Conservation (phyloP, 345 rosid genomes). For the Bruguiera parviflora region DNA sequence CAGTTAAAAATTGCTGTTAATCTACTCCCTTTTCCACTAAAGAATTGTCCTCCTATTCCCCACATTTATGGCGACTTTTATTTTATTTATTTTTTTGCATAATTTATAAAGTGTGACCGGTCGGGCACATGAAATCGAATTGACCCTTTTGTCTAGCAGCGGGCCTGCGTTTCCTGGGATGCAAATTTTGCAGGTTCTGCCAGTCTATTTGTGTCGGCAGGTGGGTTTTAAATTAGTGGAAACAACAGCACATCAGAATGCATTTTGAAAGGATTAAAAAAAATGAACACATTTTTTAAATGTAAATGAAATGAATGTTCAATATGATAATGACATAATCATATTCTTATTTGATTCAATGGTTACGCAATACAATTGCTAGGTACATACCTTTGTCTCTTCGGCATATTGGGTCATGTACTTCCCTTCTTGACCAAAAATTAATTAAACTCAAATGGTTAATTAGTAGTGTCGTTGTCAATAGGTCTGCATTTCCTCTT, state of each 20-base stretch:
- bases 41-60: background rate
- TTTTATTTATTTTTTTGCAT: conserved; percentile 2
- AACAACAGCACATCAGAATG: no score
- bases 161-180: background rate
- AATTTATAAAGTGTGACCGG: conserved; percentile 10
- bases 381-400: background rate
- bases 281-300: no score
- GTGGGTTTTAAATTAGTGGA: no score
- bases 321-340: no score
- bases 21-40: conserved; percentile 5
- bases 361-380: no score
- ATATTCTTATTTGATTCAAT: no score
- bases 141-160: conserved; percentile 3
- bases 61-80: background rate
- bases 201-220: no score
- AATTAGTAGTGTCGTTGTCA: background rate
- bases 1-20: no score
- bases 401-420: background rate
- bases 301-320: no score
- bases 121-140: conserved; percentile 11
- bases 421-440: background rate
- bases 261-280: no score
- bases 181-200: no score
- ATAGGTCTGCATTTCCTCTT: background rate
- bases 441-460: conserved; percentile 1